Evolutionary conservation across 495 filamentous ascomycete species (phyloP).

Genomic region (Penicillium waksmanii): DNA sequence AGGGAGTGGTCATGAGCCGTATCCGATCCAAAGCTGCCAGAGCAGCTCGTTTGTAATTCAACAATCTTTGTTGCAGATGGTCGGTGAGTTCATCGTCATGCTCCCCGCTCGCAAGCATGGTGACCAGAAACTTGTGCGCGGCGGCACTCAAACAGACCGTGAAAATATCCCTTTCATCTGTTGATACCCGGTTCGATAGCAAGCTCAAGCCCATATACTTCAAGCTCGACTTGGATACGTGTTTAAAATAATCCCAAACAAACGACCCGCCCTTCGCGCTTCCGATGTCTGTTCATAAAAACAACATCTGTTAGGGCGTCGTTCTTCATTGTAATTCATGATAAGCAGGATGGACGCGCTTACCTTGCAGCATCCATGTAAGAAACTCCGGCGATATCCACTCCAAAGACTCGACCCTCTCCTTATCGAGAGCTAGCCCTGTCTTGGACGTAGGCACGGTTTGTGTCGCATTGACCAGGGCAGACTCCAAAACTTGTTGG

Average conservation of each 20-base stretch:
- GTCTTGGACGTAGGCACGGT: neutral
- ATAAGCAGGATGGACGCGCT: neutral
- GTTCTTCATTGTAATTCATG: neutral
- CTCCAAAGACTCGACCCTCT: neutral
- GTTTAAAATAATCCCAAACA: slow-evolving; percentile 29
- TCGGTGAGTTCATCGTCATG: neutral
- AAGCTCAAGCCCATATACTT: slow-evolving; percentile 26
- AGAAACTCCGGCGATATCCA: slow-evolving; percentile 21
- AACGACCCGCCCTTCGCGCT: slow-evolving; percentile 22
- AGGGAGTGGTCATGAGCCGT: neutral
- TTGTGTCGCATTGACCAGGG: neutral
- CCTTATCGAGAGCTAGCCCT: neutral
- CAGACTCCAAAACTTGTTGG: neutral
- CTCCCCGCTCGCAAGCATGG: slow-evolving; percentile 18
- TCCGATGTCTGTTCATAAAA: slow-evolving; percentile 19
- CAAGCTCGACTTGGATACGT: slow-evolving; percentile 18
- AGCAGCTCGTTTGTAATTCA: neutral
- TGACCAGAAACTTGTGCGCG: slow-evolving; percentile 28
- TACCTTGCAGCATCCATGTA: slow-evolving; percentile 32
- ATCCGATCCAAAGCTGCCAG: neutral
- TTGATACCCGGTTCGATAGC: slow-evolving; percentile 10
- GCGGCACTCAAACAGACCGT: slow-evolving; percentile 26
- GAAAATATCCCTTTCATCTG: slow-evolving; percentile 14
- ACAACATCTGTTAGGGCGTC: neutral
- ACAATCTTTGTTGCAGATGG: slow-evolving; percentile 17